Conservation (phyloP, 768 basidiomycete species). For the Boletus rubescentipes region DNA sequence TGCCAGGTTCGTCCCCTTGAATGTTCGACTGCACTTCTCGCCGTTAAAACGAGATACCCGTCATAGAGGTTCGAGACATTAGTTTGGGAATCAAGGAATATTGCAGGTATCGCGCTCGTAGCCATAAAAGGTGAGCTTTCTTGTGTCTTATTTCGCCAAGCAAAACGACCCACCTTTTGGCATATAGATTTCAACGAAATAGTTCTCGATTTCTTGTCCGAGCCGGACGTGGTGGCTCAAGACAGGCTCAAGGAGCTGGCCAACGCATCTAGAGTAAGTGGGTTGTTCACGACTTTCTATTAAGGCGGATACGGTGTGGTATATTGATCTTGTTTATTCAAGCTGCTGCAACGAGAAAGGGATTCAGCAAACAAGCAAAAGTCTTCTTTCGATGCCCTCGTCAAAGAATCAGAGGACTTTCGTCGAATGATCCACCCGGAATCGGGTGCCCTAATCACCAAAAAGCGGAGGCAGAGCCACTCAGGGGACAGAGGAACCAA, state of each 20-base stretch:
- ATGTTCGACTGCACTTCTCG: no score
- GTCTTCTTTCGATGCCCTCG: constrained; percentile 9
- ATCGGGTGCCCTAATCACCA: not conserved
- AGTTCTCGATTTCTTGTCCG: constrained; percentile 19
- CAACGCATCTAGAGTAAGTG: constrained; percentile 1
- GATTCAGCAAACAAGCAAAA: constrained; percentile 2
- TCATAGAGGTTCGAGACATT: constrained; percentile 13
- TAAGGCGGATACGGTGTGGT: not conserved
- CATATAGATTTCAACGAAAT: constrained; percentile 22
- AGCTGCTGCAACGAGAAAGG: constrained; percentile 16
- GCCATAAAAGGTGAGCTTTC: constrained; percentile 13
- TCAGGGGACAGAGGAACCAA: not conserved
- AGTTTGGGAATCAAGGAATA: constrained; percentile 20
- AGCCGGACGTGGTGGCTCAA: constrained; percentile 3
- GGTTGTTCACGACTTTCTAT: no score
- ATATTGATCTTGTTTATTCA: not conserved
- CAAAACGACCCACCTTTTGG: no score
- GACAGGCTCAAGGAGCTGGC: constrained; percentile 17
- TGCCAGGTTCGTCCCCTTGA: constrained; percentile 8
- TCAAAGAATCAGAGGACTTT: constrained; percentile 12
- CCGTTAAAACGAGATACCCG: no score
- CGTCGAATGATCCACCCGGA: not conserved
- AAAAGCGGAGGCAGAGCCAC: not conserved
- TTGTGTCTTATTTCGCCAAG: not conserved
- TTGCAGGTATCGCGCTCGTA: constrained; percentile 12